Conservation (phyloP, 495 filamentous ascomycete genomes). For the Hypoxylon crocopeplum region DNA sequence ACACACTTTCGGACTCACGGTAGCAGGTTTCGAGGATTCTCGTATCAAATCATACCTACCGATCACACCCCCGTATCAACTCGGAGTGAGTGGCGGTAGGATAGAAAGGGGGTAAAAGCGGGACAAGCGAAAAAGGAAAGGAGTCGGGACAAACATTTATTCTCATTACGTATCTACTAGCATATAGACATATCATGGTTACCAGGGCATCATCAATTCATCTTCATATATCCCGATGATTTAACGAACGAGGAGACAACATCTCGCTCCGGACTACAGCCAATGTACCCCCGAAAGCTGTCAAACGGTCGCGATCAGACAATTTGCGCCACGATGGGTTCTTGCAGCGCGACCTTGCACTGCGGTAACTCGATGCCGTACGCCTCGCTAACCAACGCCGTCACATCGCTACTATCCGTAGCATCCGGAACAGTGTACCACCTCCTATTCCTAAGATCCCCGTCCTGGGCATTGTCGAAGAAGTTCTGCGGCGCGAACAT, state of each 20-base stretch:
- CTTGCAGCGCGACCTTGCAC: conserved; percentile 21
- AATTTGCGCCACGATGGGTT: conserved; percentile 22
- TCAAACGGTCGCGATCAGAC: background rate
- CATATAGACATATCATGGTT: background rate
- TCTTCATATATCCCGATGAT: too few species aligned
- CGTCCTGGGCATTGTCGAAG: conserved; percentile 37
- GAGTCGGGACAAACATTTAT: too few species aligned
- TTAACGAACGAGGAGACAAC: too few species aligned
- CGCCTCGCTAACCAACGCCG: conserved; percentile 12
- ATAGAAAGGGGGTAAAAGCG: background rate
- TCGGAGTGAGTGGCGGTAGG: too few species aligned
- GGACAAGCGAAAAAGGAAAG: too few species aligned
- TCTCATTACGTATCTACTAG: background rate
- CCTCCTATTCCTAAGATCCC: conserved; percentile 33
- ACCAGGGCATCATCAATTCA: background rate
- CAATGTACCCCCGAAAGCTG: too few species aligned
- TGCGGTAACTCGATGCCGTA: conserved; percentile 32
- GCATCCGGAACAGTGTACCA: conserved; percentile 38
- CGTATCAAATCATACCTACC: too few species aligned
- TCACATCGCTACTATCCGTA: background rate
- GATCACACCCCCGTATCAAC: too few species aligned
- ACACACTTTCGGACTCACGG: too few species aligned
- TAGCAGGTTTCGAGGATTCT: too few species aligned
- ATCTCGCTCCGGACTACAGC: too few species aligned
- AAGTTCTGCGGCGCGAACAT: conserved; percentile 58